Evolutionary conservation across 805 yeast species (phyloP).

Genomic region (Kuraishia borneana): DNA sequence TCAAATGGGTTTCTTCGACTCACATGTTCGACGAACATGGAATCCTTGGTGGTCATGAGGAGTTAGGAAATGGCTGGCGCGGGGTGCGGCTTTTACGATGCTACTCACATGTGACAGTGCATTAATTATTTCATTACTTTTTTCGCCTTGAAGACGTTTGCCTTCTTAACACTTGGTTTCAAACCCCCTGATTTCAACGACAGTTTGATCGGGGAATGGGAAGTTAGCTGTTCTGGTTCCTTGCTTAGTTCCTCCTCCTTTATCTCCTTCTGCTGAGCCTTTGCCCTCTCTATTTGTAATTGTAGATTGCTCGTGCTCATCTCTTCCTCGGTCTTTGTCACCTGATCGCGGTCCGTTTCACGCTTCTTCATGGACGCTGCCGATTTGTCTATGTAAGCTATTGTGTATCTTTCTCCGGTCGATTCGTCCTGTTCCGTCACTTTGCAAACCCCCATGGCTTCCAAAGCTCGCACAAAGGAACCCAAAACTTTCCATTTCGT

Average conservation of each 20-base stretch:
- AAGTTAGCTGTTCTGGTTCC: conserved; percentile 2
- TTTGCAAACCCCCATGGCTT: conserved; percentile 40
- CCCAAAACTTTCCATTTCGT: conserved; percentile 71
- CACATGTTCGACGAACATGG: background rate
- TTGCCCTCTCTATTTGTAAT: conserved; percentile 33
- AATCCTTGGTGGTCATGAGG: too few relatives aligned
- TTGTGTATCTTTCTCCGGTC: conserved; percentile 19
- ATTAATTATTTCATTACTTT: too few relatives aligned
- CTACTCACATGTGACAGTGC: too few relatives aligned
- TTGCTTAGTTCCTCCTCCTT: conserved; percentile 1
- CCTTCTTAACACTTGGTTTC: background rate
- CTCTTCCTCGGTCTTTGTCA: conserved; percentile 33
- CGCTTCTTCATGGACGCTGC: conserved; percentile 30
- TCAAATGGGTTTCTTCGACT: conserved; percentile 13
- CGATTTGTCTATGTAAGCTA: conserved; percentile 42
- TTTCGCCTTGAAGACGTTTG: conserved; percentile 1
- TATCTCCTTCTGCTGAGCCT: conserved; percentile 1
- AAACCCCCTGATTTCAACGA: background rate
- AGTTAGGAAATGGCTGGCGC: too few relatives aligned
- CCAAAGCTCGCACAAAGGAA: conserved; percentile 53
- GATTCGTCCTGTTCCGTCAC: conserved; percentile 27
- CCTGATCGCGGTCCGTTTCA: conserved; percentile 24
- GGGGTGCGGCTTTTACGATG: too few relatives aligned
- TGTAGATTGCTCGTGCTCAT: conserved; percentile 29
- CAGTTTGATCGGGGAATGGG: conserved; percentile 1